Conservation (phyloP, 805 yeast species). For the Danielozyma ontarioensis region DNA sequence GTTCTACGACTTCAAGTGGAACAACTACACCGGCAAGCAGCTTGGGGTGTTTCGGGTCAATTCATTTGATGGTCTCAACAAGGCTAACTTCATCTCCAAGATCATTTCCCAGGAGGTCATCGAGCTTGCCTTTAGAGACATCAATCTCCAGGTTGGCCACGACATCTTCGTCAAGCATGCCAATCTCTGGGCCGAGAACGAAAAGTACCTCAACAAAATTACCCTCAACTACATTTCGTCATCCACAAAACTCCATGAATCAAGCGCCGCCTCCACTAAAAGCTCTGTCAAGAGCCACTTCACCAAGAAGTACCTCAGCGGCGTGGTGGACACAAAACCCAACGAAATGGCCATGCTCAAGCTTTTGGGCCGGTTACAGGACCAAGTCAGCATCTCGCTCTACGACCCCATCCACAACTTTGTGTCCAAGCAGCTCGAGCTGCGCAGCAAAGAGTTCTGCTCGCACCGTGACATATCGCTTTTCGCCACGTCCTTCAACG, state of each 20-base stretch:
- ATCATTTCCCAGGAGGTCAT: constrained; percentile 45
- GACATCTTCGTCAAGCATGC: constrained; percentile 37
- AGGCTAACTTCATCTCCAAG: constrained; percentile 45
- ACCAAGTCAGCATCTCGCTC: constrained; percentile 39
- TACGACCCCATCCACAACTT: constrained; percentile 54
- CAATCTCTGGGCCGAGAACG: constrained; percentile 45
- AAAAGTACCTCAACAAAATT: constrained; percentile 32
- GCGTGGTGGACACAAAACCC: constrained; percentile 36
- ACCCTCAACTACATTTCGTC: constrained; percentile 35
- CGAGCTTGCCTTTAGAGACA: constrained; percentile 41
- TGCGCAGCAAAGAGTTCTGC: constrained; percentile 35
- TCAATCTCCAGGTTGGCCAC: constrained; percentile 27
- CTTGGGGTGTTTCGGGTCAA: constrained; percentile 47
- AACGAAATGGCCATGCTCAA: constrained; percentile 42
- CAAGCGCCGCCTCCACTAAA: constrained; percentile 35
- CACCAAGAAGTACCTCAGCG: constrained; percentile 33
- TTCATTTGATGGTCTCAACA: constrained; percentile 45
- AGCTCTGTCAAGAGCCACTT: constrained; percentile 29
- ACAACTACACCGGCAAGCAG: constrained; percentile 41
- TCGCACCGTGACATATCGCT: constrained; percentile 36
- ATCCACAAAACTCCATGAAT: constrained; percentile 34
- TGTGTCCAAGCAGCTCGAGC: constrained; percentile 37
- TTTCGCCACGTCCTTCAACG: constrained; percentile 50
- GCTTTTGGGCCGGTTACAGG: constrained; percentile 44
- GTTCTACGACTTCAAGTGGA: constrained; percentile 32